Percentiles rank a stretch among this genome's conserved stretches.
Conservation (phyloP, 2,329 filamentous ascomycete species). For the Epichloe elymi region DNA sequence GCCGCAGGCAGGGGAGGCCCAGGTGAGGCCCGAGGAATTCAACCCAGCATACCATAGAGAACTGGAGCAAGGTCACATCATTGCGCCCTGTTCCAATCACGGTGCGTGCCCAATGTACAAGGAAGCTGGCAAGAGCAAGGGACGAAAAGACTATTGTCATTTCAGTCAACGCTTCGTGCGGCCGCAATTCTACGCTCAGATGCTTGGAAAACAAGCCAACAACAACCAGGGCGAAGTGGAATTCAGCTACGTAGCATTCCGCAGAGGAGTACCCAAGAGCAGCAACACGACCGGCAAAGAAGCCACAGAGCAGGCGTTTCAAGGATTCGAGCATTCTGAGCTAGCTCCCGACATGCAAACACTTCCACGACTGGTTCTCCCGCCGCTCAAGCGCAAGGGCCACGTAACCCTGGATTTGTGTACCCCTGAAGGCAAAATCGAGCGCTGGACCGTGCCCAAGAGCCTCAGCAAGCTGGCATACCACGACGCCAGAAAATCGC, state of each 20-base stretch:
- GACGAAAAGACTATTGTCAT: constrained; percentile 81
- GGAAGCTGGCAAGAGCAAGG: constrained; percentile 51
- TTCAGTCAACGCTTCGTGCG: constrained; percentile 83
- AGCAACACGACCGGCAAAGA: constrained; percentile 32
- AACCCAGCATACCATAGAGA: constrained; percentile 27
- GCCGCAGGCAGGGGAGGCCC: constrained; percentile 25
- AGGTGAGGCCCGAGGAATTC: constrained; percentile 21
- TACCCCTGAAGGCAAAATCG: constrained; percentile 70
- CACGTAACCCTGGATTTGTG: constrained; percentile 87
- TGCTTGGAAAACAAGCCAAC: constrained; percentile 53
- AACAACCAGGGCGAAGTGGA: constrained; percentile 89
- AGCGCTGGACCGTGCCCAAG: constrained; percentile 86
- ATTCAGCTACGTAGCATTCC: constrained; percentile 80
- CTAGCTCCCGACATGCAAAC: constrained; percentile 43
- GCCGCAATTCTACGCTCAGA: constrained; percentile 65
- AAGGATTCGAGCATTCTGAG: constrained; percentile 49
- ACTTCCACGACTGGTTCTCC: constrained; percentile 65
- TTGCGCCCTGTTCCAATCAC: constrained; percentile 82
- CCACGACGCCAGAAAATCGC: constrained; percentile 79
- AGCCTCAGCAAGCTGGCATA: constrained; percentile 73
- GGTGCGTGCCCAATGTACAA: constrained; percentile 78
- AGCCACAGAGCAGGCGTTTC: constrained; percentile 54
- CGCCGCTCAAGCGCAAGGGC: constrained; percentile 74
- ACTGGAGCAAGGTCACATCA: constrained; percentile 49
- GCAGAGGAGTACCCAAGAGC: constrained; percentile 47